Conservation (phyloP, 23 red algal species). For the Gracilaria domingensis region DNA sequence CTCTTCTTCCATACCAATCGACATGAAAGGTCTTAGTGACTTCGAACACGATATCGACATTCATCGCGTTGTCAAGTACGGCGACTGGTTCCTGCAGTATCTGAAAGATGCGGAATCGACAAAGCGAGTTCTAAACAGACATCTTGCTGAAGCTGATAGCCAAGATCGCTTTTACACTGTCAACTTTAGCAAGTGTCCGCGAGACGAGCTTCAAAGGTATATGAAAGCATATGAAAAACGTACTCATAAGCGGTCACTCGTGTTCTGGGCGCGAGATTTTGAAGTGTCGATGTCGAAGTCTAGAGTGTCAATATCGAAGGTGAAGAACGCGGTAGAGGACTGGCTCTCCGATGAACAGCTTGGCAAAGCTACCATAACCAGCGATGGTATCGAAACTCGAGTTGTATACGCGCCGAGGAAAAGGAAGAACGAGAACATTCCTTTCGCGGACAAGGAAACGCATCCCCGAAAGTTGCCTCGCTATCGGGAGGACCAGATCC, state of each 20-base stretch:
- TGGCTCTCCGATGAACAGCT: background rate
- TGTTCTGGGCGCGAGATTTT: background rate
- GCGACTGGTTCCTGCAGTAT: background rate
- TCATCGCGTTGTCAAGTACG: background rate
- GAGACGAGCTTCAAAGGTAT: background rate
- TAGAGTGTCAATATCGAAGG: background rate
- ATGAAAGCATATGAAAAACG: background rate
- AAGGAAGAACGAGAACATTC: background rate
- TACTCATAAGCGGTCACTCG: background rate
- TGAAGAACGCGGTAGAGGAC: background rate
- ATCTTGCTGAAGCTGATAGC: background rate
- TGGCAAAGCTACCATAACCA: background rate
- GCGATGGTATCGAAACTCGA: background rate
- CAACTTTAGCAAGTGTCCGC: background rate
- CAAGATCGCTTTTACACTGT: background rate
- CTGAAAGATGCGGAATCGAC: background rate
- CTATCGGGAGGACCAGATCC: background rate
- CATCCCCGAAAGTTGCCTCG: background rate
- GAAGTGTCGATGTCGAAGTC: background rate
- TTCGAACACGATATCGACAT: background rate
- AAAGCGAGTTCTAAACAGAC: background rate
- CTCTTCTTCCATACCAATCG: background rate
- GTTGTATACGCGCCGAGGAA: background rate
- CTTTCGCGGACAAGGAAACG: background rate
- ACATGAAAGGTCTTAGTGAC: background rate